Percentiles rank a stretch among this genome's conserved stretches.
Evolutionary conservation across 73 alveolate genomes (phyloP).

Genomic region (Tetrahymena thermophila): DNA sequence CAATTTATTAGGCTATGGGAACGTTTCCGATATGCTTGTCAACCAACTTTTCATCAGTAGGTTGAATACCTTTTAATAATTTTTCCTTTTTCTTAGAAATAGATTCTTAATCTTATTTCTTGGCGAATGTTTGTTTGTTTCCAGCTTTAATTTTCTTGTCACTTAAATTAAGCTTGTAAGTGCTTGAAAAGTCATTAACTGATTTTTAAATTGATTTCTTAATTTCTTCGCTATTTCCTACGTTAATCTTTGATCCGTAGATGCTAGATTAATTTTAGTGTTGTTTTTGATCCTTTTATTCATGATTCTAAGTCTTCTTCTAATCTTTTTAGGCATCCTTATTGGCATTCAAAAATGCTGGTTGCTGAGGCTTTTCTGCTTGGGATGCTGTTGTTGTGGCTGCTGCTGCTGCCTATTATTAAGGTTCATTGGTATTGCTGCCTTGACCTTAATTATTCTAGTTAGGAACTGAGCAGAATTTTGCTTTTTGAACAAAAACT

Average conservation of each 20-base stretch:
- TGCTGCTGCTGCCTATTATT: background rate
- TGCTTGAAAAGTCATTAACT: background rate
- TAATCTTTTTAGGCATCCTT: background rate
- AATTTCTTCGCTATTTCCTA: background rate
- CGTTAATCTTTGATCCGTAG: background rate
- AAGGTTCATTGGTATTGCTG: background rate
- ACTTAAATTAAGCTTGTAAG: background rate
- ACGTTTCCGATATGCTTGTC: background rate
- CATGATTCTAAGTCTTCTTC: background rate
- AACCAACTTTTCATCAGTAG: background rate
- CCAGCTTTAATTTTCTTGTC: background rate
- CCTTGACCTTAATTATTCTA: background rate
- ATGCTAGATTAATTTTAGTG: background rate
- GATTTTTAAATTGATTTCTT: background rate
- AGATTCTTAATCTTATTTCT: background rate
- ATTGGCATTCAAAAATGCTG: background rate
- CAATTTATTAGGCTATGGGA: background rate
- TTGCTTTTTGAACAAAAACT: background rate
- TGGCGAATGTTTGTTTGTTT: background rate
- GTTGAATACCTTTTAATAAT: background rate
- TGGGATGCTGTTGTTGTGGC: background rate
- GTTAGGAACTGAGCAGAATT: background rate
- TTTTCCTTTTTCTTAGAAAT: background rate
- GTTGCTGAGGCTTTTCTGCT: background rate
- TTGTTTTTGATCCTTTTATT: background rate